Base-by-base conservation (phyloP, 352 stramenopile species). In the Albugo laibachii region DNA sequence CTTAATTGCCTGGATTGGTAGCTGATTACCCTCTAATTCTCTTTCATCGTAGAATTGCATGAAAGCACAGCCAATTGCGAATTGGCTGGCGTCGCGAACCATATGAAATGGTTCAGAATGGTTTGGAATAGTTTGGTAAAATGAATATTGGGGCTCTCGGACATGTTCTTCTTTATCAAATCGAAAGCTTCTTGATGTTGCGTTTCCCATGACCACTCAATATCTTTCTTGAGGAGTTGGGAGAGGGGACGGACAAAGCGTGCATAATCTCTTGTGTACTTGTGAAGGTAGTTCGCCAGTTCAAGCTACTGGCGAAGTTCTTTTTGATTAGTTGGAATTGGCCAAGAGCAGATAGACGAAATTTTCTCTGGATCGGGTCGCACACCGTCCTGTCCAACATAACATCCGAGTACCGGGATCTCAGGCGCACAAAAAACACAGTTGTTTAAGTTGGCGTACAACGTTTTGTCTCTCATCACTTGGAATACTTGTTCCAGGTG, bases 391-490 rank as follows among this genome's bases (percentile, higher is more conserved):
- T 39, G 13, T 0, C 50, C 51, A 15, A 63, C 41, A 19, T 57
- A 66, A n/a, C 65, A 53, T 1, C 52, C 59, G 0, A 68, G 45
- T 31, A 53, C 51, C 14, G 60, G 56, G 36, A 67, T 67, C 19
- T 62, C 57, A 2, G 15, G 13, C 2, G 31, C 35, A 45, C 48
- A n/a, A 34, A 65, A 59, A 31, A 31, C 38, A 40, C 56, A 67
- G 44, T 64, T 67, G n/a, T 0, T 27, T 4, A 61, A 19, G 24
- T 64, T 63, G 14, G 56, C 27, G 38, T 52, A 67, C 1, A 67
- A 37, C n/a, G 57, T 36, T 8, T 51, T 15, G 0, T 61, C 34
- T 19, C 49, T 16, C 19, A 41, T 54, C 42, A 45, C 13, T 14
- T 2, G 2, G 63, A 53, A 61, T 24, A 61, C n/a, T n/a, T n/a